A percentile compares a stretch with the other conserved stretches of the same genome.
Evolutionary conservation across 257 asterid species (phyloP).

Genomic region (Nicotiana otophora): DNA sequence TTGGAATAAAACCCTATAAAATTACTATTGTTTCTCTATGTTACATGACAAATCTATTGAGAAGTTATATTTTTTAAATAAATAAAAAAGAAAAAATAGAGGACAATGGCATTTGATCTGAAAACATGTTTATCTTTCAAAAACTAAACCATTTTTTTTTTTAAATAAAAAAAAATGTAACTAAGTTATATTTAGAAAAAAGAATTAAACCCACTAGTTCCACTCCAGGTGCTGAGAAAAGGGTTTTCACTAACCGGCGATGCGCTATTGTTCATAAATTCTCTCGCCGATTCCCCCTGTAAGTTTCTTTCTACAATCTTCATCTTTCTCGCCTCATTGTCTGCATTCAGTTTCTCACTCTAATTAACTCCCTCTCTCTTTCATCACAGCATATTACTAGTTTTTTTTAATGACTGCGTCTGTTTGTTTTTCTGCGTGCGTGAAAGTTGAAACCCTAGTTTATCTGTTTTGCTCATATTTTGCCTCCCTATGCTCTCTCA

Average conservation of each 20-base stretch:
- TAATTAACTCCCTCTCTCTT: no score
- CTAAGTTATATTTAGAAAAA: background rate
- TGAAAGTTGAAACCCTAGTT: slow-evolving; percentile 12
- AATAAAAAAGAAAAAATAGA: no score
- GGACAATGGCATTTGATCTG: background rate
- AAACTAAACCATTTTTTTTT: background rate
- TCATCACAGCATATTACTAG: background rate
- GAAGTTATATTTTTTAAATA: no score
- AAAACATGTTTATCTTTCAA: background rate
- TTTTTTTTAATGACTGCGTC: background rate
- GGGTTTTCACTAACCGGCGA: slow-evolving; percentile 16
- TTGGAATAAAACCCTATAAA: no score
- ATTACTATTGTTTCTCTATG: no score
- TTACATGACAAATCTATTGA: no score
- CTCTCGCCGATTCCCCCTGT: slow-evolving; percentile 6
- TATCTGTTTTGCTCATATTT: background rate
- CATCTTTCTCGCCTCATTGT: slow-evolving; percentile 16
- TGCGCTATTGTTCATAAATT: slow-evolving; percentile 16
- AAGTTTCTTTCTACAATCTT: slow-evolving; percentile 12
- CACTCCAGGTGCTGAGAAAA: slow-evolving; percentile 7
- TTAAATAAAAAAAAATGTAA: background rate
- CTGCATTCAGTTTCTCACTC: background rate
- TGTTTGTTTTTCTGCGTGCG: background rate
- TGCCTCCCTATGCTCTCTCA: background rate
- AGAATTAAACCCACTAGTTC: background rate